Conservation (phyloP, 345 rosid species). For the Toxicodendron radicans region DNA sequence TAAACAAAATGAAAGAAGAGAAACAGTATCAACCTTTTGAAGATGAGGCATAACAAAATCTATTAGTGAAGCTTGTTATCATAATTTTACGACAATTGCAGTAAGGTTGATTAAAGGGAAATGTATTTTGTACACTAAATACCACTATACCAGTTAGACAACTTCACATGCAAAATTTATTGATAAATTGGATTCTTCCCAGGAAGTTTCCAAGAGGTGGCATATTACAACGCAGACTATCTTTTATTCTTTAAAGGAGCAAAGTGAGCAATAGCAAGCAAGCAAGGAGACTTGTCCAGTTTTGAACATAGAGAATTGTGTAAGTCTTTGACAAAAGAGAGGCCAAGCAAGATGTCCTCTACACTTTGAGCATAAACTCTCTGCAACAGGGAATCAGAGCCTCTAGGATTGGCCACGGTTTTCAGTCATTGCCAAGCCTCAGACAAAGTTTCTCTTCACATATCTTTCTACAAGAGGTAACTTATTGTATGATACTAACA, state of each 20-base stretch:
- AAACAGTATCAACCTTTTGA: neutral
- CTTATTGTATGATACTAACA: neutral
- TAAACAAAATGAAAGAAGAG: neutral
- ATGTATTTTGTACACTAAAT: too few species aligned
- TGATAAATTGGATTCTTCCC: neutral
- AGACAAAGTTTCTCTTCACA: neutral
- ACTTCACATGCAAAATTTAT: too few species aligned
- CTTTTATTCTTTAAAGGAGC: too few species aligned
- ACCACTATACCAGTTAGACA: too few species aligned
- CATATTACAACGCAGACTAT: neutral
- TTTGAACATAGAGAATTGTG: too few species aligned
- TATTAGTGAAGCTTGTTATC: too few species aligned
- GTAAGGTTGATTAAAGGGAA: too few species aligned
- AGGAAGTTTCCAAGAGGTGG: neutral
- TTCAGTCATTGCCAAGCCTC: neutral
- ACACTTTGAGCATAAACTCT: neutral
- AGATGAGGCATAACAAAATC: too few species aligned
- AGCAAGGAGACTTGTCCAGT: neutral
- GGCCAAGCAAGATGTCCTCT: neutral
- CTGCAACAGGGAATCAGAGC: neutral
- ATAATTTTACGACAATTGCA: too few species aligned
- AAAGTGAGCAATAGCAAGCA: neutral
- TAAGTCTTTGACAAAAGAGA: neutral
- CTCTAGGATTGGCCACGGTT: neutral
- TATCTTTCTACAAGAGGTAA: neutral